Base-by-base conservation (phyloP, 2,329 filamentous ascomycete genomes). In the Botrytis deweyae region DNA sequence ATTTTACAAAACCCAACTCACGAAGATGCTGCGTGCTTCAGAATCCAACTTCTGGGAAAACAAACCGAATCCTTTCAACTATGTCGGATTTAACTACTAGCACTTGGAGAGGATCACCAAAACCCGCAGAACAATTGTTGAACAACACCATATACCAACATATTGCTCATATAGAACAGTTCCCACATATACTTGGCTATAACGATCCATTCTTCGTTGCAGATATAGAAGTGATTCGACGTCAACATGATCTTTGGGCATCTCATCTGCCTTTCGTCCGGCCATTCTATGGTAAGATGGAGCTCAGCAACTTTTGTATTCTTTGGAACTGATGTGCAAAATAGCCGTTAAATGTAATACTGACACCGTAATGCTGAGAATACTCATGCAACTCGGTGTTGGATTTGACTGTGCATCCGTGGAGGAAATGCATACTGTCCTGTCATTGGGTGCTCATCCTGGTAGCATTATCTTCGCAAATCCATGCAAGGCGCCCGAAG, bases 321-420 rank as follows among this genome's bases (percentile, higher is more conserved):
- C 25, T 10, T 5, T 20, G 8, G 16, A 63, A 64, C 61, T 64
- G 25, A 64, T 64, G 25, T 18, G 7, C 25, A 42, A 64, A 29
- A 42, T n/a, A 64, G 61, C 61, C 3, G 61, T 64, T 29, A 64
- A 64, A 64, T 64, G 61, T 8, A 64, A 64, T 29, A 29, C 38
- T 10, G 38, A 64, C 61, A 64, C 38, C 8, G 61, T 64, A 3
- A 29, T 64, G 16, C 61, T 64, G 36, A 40, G n/a, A 12, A n/a
- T 42, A 18, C 61, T 64, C 16, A 64, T 64, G 38, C 61, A 64
- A 5, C 61, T 64, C 25, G 61, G 61, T 14, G 16, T 29, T 29
- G 61, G 61, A 16, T 64, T 64, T 64, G 61, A 64, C 25, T 64
- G 61, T 29, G 61, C 61, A 5, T 64, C 61, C 16, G 61, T 64